phyloP scores from a whole-genome alignment of 2,329 filamentous ascomycete species.

The Xylariaceae sp. region DNA sequence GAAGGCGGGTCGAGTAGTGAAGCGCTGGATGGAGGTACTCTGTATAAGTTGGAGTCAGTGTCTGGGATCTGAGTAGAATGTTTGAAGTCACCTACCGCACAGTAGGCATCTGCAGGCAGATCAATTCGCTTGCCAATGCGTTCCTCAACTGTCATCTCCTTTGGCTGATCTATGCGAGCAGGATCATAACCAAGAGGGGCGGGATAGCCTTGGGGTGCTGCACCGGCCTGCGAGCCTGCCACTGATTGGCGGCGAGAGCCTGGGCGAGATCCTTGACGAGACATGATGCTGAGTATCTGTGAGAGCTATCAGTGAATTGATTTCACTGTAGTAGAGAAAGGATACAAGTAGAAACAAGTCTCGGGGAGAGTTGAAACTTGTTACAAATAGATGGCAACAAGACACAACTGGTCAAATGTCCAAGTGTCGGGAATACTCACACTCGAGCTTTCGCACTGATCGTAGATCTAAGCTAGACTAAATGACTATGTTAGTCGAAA shows the following conservation, averaged over 20 bases:
- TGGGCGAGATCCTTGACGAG: background rate
- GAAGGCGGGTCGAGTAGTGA: conserved; percentile 48
- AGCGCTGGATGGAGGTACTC: conserved; percentile 29
- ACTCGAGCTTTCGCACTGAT: no score
- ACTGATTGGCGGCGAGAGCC: conserved; percentile 8
- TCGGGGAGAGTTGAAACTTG: background rate
- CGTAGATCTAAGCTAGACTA: no score
- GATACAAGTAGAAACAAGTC: background rate
- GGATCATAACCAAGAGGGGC: conserved; percentile 16
- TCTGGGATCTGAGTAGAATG: background rate
- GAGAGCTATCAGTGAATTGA: conserved; percentile 7
- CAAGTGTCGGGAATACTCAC: no score
- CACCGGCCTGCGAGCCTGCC: conserved; percentile 10
- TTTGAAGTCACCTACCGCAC: conserved; percentile 31
- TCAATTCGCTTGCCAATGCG: conserved; percentile 49
- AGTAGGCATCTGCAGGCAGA: conserved; percentile 55
- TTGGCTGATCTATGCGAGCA: conserved; percentile 15
- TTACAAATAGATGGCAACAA: background rate
- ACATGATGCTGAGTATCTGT: conserved; percentile 2
- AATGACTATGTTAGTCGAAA: no score
- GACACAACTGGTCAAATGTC: background rate
- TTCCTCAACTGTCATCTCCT: conserved; percentile 28
- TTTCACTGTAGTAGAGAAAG: no score
- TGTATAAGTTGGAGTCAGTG: conserved; percentile 19
- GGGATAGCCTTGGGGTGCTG: conserved; percentile 1